Base-by-base conservation (phyloP, 1,139 yeast genomes). In the Hansenula lynferdii region DNA sequence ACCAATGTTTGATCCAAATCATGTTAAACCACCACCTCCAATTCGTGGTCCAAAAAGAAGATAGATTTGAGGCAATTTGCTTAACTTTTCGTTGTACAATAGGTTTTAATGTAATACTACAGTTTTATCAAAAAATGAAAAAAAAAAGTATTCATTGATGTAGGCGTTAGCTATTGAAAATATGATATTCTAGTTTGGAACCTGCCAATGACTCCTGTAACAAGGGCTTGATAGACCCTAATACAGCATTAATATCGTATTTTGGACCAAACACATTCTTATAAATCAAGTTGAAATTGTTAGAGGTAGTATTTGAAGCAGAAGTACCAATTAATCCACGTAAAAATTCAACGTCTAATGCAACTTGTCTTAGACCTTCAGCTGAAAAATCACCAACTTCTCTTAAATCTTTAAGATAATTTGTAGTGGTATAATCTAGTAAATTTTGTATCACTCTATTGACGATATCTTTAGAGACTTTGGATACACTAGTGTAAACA, bases 1-100 rank as follows among this genome's bases (percentile, higher is more conserved):
- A 0, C 97, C 97, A 5, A 75, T 87, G 78, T 82, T 85, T 53
- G 77, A 83, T 67, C 77, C 73, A 42, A 77, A 76, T n/a, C 76
- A 77, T 22, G 76, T 74, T 27, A 79, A 75, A 55, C 86, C 85
- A 6, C 72, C 77, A 42, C 85, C 87, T 12, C 86, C 87, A 10
- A 75, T 80, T 21, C 70, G 86, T 54, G 84, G 85, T 0, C 85
- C 85, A 32, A 64, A 58, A 44, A 65, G 66, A 51, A 62, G 58
- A 49, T 62, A 42, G 47, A 23, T 17, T 4, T 10, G n/a, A 12
- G 21, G 18, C 3, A 12, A n/a, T 24, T 12, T 20, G 18, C 32
- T 18, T 15, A 29, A 11, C 32, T 26, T 8, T 10, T n/a, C 19
- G 21, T 31, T 30, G 41, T 32, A 31, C 29, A 28, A n/a, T 37